Conservation (phyloP, 2,329 filamentous ascomycete species). For the Exophiala xenobiotica region DNA sequence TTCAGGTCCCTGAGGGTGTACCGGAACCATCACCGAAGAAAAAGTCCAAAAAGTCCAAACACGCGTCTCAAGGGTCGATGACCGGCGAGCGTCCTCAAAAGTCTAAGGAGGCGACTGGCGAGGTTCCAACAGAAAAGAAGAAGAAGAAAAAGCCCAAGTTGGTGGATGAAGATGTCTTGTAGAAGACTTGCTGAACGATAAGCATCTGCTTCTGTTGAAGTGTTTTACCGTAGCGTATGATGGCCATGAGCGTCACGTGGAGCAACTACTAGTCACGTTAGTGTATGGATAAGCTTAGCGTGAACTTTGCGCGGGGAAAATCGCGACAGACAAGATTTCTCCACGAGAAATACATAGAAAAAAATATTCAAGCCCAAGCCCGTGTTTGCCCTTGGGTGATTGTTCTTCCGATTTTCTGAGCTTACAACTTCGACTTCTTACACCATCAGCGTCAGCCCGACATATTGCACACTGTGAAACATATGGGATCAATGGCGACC, state of each 20-base stretch:
- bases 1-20: conserved; percentile 8
- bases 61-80: not conserved
- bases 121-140: conserved; percentile 21
- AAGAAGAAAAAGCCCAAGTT: conserved; percentile 23
- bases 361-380: not conserved
- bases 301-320: too few relatives aligned
- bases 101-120: not conserved
- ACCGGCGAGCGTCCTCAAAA: not conserved
- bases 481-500: conserved; percentile 37
- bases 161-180: conserved; percentile 15
- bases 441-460: not conserved
- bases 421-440: not conserved
- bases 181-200: too few relatives aligned
- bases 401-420: not conserved
- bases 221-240: too few relatives aligned
- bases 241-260: too few relatives aligned
- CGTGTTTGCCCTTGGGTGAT: not conserved
- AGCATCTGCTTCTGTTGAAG: too few relatives aligned
- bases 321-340: too few relatives aligned
- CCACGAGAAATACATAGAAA: too few relatives aligned
- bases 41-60: conserved; percentile 2
- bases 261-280: too few relatives aligned
- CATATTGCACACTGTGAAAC: too few relatives aligned
- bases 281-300: not conserved
- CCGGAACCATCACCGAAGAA: conserved; percentile 4